phyloP scores from a whole-genome alignment of 306 rosid species.

The Citrullus mucosospermus region DNA sequence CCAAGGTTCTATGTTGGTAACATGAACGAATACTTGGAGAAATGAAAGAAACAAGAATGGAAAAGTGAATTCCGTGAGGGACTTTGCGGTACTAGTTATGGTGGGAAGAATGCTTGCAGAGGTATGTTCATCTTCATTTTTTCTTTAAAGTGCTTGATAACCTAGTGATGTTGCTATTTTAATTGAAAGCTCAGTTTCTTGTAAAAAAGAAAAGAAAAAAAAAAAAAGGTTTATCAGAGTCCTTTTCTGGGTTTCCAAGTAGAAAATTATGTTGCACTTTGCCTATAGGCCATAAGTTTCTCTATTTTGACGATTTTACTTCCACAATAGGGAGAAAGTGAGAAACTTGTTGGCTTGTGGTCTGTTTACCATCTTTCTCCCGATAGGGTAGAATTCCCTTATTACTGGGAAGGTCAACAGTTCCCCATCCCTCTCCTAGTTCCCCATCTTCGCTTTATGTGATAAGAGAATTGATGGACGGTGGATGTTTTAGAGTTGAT shows the following conservation, averaged over 20 bases:
- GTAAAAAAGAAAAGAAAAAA: no score
- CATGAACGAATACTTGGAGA: background rate
- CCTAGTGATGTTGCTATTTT: background rate
- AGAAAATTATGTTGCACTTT: no score
- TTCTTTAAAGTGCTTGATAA: background rate
- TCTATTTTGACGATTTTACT: background rate
- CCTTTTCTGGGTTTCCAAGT: no score
- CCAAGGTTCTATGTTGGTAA: background rate
- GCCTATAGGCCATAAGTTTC: no score
- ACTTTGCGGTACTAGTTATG: background rate
- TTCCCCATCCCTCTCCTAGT: background rate
- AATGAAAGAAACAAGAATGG: background rate
- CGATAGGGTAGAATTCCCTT: background rate
- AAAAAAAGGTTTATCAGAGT: no score
- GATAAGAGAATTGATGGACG: background rate
- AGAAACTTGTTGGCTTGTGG: background rate
- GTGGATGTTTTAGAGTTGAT: background rate
- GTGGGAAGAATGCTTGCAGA: background rate
- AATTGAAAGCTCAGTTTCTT: background rate
- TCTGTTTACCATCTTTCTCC: background rate
- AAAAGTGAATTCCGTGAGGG: background rate
- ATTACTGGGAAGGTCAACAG: background rate
- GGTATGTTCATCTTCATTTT: background rate
- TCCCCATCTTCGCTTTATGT: background rate
- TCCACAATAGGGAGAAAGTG: background rate